Evolutionary conservation across 352 stramenopile species (phyloP).

Genomic region (Phytophthora pini): DNA sequence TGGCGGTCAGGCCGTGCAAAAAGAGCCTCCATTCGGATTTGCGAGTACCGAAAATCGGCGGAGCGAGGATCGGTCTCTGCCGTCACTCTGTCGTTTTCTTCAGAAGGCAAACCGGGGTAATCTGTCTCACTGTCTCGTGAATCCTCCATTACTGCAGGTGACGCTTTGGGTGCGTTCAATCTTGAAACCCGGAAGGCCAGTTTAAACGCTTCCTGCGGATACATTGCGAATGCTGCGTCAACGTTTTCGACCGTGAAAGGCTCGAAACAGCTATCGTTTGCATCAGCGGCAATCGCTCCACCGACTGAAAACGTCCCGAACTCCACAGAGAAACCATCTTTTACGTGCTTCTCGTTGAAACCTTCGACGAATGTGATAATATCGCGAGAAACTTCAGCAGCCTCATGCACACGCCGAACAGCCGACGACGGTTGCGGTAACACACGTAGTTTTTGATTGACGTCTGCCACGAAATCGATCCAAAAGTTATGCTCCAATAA

Average conservation of each 20-base stretch:
- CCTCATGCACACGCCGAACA: constrained; percentile 42
- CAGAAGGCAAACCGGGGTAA: constrained; percentile 2
- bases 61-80: constrained; percentile 56
- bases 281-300: constrained; percentile 36
- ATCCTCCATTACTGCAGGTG: constrained; percentile 7
- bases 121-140: constrained; percentile 1
- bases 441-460: constrained; percentile 74
- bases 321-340: constrained; percentile 58
- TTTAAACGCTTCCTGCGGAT: constrained; percentile 63
- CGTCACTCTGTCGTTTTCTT: constrained; percentile 30
- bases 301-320: constrained; percentile 67
- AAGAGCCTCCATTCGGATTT: constrained; percentile 81
- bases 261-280: constrained; percentile 55
- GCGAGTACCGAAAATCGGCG: constrained; percentile 71
- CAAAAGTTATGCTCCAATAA: constrained; percentile 83
- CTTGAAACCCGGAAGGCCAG: constrained; percentile 65
- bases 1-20: constrained; percentile 51
- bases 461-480: constrained; percentile 82
- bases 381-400: constrained; percentile 35
- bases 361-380: constrained; percentile 54
- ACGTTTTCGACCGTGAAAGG: constrained; percentile 36
- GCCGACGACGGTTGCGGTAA: constrained; percentile 64
- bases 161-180: constrained; percentile 14
- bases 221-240: constrained; percentile 41
- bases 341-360: constrained; percentile 70